Percentiles rank a stretch among this genome's conserved stretches.
Conservation (phyloP, 2,329 filamentous ascomycete genomes). For the Penicillium frequentans region DNA sequence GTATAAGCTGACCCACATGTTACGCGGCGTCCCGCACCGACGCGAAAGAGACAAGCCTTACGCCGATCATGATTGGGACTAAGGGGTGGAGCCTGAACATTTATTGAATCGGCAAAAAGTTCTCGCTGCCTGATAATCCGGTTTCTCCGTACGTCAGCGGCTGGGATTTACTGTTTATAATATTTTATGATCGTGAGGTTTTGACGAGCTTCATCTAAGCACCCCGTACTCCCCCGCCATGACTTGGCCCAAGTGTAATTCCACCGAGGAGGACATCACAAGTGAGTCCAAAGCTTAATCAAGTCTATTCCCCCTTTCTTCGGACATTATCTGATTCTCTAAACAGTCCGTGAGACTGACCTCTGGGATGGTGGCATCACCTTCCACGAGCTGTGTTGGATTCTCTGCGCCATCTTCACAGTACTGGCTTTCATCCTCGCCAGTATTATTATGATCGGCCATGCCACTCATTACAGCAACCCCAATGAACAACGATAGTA, state of each 20-base stretch:
- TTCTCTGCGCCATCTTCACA: constrained; percentile 54
- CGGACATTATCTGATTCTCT: background rate
- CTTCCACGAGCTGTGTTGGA: constrained; percentile 57
- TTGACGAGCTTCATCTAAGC: background rate
- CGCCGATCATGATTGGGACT: constrained; percentile 1
- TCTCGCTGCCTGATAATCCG: background rate
- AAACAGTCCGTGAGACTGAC: constrained; percentile 44
- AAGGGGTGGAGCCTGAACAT: background rate
- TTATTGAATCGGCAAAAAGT: background rate
- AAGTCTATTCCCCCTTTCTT: background rate
- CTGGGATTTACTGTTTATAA: background rate
- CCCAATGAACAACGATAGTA: constrained; percentile 61
- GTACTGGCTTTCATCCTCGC: constrained; percentile 53
- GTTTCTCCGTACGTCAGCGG: constrained; percentile 2
- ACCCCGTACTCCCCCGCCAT: constrained; percentile 13
- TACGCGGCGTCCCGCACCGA: constrained; percentile 1
- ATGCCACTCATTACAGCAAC: constrained; percentile 59
- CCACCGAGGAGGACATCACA: constrained; percentile 47
- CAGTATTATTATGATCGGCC: constrained; percentile 49
- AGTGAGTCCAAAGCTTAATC: constrained; percentile 30
- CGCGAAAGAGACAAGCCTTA: background rate
- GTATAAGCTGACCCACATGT: background rate
- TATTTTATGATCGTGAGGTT: background rate
- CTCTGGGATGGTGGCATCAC: constrained; percentile 52
- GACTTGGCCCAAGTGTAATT: constrained; percentile 50